Evolutionary conservation across 2,329 filamentous ascomycete species (phyloP), one percentile per base, ranked within the genome.

Genomic region (Trichoderma breve): DNA sequence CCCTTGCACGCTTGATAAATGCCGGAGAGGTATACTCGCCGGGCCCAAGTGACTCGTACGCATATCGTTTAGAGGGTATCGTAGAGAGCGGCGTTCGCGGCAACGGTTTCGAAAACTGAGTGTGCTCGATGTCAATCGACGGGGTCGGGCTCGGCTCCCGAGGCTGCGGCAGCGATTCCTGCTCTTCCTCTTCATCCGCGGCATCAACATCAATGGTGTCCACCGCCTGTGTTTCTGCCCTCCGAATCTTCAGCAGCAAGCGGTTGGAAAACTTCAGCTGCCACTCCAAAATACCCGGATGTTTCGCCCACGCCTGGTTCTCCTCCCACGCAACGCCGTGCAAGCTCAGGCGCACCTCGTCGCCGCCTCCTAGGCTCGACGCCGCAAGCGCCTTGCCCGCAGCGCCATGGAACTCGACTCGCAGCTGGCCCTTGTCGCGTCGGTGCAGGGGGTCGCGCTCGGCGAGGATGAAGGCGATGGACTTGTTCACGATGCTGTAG

Each of bases 381-480:
- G 88, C 86, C 8, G 90, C 89, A 51, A 97, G 85, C 21, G 88
- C 88, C 76, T 89, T 89, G 18, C 93, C 95, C 74, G 90, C 89
- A 6, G 89, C 83, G 9, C 91, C 93, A 34, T 86, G 85, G 76
- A 98, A 94, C 55, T 91, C 88, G 63, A 94, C 88, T 71, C 94
- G 91, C 26, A 97, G 89, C 81, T 97, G 94, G 14, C 95, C 95
- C 75, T 89, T 91, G 53, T 87, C 86, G 74, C 90, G 89, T 71
- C 95, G 92, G 65, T 95, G 86, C 62, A 93, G 91, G 77, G 95
- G 92, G 80, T 98, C 94, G 60, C 91, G 90, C 77, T 98, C 95
- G 60, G 93, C 93, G 39, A 98, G 87, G 24, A 97, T 87, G 65
- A 98, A 90, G 30, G 93, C 91, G 75, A 94, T 87, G 51, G 90